phyloP scores from a whole-genome alignment of 768 basidiomycete genomes.

The Lactifluus hygrophoroides region DNA sequence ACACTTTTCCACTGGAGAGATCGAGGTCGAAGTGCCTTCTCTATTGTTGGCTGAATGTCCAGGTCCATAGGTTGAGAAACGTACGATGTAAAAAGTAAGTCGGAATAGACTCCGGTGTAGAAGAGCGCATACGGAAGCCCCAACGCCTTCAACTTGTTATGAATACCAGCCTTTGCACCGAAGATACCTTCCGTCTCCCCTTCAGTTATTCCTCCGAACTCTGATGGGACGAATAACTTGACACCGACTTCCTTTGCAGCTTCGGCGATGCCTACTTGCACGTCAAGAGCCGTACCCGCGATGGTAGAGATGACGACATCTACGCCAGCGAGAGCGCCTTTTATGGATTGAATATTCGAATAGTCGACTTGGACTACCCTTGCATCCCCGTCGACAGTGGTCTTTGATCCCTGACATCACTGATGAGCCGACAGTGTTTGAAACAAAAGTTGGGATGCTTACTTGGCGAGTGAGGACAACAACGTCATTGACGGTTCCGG shows the following conservation, averaged over 20 bases:
- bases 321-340: no score
- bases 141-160: conserved; percentile 5
- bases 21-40: conserved; percentile 9
- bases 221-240: no score
- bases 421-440: not conserved
- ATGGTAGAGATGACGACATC: no score
- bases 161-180: not conserved
- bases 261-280: no score
- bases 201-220: no score
- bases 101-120: conserved; percentile 19
- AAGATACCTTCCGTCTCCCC: no score
- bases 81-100: conserved; percentile 7
- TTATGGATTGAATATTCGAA: conserved; percentile 4
- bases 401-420: no score
- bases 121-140: no score
- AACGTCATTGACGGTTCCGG: conserved; percentile 4
- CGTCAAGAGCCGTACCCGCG: not conserved
- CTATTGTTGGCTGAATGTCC: no score
- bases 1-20: no score
- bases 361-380: conserved; percentile 15
- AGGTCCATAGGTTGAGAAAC: not conserved
- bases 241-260: no score
- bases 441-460: not conserved
- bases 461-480: no score
- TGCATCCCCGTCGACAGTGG: not conserved